These are phyloP conservation scores for Aspergillus vadensis DNA, from an alignment of 2,329 filamentous ascomycete genomes.

Conservation along the genomic window DNA sequence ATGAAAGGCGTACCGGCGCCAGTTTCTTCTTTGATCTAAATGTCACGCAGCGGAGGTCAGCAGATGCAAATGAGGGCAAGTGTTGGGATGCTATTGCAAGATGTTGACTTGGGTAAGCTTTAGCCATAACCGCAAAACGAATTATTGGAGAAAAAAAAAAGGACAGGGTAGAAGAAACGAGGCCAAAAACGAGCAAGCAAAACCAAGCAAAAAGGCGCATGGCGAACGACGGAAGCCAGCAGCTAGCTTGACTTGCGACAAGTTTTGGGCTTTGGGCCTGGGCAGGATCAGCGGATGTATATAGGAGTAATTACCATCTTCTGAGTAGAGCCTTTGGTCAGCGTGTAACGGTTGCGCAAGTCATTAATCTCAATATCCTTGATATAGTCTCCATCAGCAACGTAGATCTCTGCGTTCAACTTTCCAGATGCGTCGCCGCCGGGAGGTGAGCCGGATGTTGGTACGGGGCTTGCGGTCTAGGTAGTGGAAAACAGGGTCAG, in stretches of 20 bases:
- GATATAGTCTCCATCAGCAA: conserved; percentile 95
- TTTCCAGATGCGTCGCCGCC: conserved; percentile 54
- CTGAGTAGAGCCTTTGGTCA: conserved; percentile 96
- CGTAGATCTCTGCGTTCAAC: conserved; percentile 86
- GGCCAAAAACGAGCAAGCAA: conserved; percentile 35
- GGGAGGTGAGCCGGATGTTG: conserved; percentile 57
- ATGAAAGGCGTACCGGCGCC: conserved; percentile 87
- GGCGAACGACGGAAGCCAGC: conserved; percentile 35
- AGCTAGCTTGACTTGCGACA: conserved; percentile 40
- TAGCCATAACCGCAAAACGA: conserved; percentile 57
- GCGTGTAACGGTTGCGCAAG: conserved; percentile 89
- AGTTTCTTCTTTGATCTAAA: conserved; percentile 99
- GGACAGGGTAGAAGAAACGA: conserved; percentile 17
- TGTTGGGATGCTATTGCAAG: conserved; percentile 58
- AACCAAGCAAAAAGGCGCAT: conserved; percentile 36
- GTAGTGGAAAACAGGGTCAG: background rate
- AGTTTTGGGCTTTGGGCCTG: conserved; percentile 40
- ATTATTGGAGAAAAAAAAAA: too few relatives aligned
- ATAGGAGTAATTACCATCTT: conserved; percentile 97
- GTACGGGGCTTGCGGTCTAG: conserved; percentile 53
- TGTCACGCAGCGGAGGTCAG: conserved; percentile 86
- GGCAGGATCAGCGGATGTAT: conserved; percentile 65
- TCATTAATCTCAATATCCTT: conserved; percentile 99
- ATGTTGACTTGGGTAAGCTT: conserved; percentile 67
- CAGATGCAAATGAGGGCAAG: conserved; percentile 78